A percentile compares a stretch with the other conserved stretches of the same genome.
Evolutionary conservation across 1,284 basidiomycete genomes (phyloP).

Genomic region (Porodaedalea pini): DNA sequence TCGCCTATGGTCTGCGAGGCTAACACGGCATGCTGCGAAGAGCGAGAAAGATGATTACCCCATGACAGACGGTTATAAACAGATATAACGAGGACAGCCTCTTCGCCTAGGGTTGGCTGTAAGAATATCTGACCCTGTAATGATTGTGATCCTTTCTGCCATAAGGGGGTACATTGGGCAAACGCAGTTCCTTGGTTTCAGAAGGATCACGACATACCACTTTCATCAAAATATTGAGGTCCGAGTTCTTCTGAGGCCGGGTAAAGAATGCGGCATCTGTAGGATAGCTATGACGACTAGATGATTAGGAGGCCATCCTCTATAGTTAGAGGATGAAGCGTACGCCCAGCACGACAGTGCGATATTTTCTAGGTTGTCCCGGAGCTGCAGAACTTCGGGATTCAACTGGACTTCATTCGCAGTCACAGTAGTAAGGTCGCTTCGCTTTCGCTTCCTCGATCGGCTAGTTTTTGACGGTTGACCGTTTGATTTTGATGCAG

Average conservation of each 20-base stretch:
- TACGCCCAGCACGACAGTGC: conserved; percentile 60
- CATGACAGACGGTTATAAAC: conserved; percentile 58
- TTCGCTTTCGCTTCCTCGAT: conserved; percentile 28
- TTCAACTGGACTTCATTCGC: conserved; percentile 34
- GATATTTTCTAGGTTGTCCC: conserved; percentile 45
- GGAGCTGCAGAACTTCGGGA: conserved; percentile 44
- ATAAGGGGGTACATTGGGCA: conserved; percentile 15
- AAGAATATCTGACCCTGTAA: not conserved
- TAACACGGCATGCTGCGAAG: conserved; percentile 63
- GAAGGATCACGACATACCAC: conserved; percentile 35
- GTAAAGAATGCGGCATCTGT: conserved; percentile 56
- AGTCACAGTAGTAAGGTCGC: conserved; percentile 45
- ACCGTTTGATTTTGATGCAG: conserved; percentile 36
- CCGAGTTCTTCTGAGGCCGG: conserved; percentile 58
- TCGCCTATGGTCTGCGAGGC: conserved; percentile 73
- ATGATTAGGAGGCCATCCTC: conserved; percentile 11
- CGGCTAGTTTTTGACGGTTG: conserved; percentile 2
- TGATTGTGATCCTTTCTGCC: conserved; percentile 13
- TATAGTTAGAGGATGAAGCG: conserved; percentile 24
- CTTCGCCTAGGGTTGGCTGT: conserved; percentile 20
- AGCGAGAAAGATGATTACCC: conserved; percentile 56
- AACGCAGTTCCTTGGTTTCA: not conserved
- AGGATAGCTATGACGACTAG: conserved; percentile 39
- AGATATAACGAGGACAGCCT: conserved; percentile 55
- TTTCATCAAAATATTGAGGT: conserved; percentile 54